Evolutionary conservation across 1,139 yeast species (phyloP).

Genomic region (Hanseniaspora sp.): DNA sequence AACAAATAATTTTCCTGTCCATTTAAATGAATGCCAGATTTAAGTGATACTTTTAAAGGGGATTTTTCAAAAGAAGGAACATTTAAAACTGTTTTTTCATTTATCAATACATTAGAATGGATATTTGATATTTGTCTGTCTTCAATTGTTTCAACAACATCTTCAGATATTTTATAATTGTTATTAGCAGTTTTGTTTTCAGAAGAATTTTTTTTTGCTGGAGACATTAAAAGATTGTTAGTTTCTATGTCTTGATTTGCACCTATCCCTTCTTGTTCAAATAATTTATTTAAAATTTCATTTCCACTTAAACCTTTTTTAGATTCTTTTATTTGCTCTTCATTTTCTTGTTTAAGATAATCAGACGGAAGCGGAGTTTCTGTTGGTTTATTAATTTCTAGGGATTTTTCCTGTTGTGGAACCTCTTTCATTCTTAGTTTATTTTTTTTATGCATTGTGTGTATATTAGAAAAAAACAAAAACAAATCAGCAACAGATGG

Average conservation of each 20-base stretch:
- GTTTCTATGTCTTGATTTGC: neutral
- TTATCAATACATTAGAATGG: constrained; percentile 76
- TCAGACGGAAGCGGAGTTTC: neutral
- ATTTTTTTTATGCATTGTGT: no score
- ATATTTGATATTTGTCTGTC: constrained; percentile 21
- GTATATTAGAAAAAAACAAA: no score
- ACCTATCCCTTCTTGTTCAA: neutral
- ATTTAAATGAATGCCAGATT: no score
- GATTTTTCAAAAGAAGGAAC: no score
- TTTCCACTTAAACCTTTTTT: neutral
- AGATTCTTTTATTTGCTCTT: neutral
- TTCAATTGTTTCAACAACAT: no score
- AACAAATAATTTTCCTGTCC: neutral
- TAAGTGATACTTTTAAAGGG: no score
- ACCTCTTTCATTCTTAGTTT: neutral
- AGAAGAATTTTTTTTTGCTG: neutral
- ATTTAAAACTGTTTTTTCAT: constrained; percentile 62
- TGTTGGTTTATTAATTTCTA: neutral
- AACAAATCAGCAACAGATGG: no score
- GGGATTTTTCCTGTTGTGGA: neutral
- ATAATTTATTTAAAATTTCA: neutral
- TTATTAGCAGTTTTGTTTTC: no score
- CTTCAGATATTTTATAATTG: neutral
- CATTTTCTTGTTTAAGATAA: neutral
- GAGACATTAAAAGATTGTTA: neutral